Evolutionary conservation across 345 rosid genomes (phyloP).

Genomic region (Citrus glauca): DNA sequence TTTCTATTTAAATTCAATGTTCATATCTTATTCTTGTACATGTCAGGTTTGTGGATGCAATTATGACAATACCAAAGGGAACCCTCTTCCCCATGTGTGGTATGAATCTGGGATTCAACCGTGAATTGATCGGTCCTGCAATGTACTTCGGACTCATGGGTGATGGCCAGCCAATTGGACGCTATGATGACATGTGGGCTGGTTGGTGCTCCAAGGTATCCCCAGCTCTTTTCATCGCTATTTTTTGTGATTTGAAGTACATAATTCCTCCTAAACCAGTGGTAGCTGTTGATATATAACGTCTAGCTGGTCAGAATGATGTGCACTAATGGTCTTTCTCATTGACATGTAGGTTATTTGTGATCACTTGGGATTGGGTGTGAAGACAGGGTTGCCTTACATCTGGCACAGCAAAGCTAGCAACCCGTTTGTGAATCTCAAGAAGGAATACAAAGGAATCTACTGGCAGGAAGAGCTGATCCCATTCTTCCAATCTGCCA

Average conservation of each 20-base stretch:
- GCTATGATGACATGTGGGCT: constrained; percentile 95
- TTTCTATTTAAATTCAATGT: neutral
- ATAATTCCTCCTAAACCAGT: neutral
- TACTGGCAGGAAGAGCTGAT: constrained; percentile 96
- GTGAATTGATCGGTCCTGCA: constrained; percentile 80
- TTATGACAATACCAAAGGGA: constrained; percentile 84
- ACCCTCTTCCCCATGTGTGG: constrained; percentile 88
- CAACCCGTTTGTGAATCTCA: constrained; percentile 85
- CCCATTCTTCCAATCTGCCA: constrained; percentile 75
- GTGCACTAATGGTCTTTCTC: neutral
- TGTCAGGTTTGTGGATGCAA: constrained; percentile 72
- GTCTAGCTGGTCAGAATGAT: constrained; percentile 18
- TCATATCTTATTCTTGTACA: neutral
- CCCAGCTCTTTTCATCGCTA: neutral
- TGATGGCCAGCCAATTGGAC: constrained; percentile 85
- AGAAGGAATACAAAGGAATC: constrained; percentile 89
- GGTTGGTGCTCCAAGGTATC: constrained; percentile 79
- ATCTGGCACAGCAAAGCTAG: constrained; percentile 96
- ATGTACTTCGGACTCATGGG: constrained; percentile 94
- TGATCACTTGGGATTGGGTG: constrained; percentile 81
- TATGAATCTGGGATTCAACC: constrained; percentile 81
- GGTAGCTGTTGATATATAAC: constrained; percentile 12
- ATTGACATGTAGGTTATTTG: constrained; percentile 54
- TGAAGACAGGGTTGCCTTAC: constrained; percentile 89
- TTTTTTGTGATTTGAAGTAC: neutral